Conservation (phyloP, 1,139 yeast species). For the Taphrina pruni region DNA sequence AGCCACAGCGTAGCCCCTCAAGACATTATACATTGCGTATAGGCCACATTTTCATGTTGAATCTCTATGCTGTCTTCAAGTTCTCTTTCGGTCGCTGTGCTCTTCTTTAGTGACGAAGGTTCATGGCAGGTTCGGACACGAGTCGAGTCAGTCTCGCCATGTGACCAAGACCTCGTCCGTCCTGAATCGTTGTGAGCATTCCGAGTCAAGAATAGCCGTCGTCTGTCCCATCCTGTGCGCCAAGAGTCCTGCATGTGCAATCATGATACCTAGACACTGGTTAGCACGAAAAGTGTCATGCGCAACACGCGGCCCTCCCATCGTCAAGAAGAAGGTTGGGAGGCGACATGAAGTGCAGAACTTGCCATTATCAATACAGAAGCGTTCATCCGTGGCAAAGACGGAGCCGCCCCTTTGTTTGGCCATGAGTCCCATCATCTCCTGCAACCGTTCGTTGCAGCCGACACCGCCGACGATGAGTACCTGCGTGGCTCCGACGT, state of each 20-base stretch:
- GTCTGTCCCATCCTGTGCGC: constrained; percentile 81
- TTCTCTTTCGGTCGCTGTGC: too few relatives aligned
- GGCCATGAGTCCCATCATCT: constrained; percentile 96
- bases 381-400: constrained; percentile 90
- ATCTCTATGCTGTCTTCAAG: neutral
- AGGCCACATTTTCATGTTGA: too few relatives aligned
- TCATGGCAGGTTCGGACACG: neutral
- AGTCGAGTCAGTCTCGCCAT: constrained; percentile 43
- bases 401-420: constrained; percentile 83
- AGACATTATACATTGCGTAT: neutral
- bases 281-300: neutral
- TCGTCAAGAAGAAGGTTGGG: too few relatives aligned
- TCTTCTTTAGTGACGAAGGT: too few relatives aligned
- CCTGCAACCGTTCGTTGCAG: constrained; percentile 84
- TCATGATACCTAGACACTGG: constrained; percentile 71
- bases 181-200: constrained; percentile 82
- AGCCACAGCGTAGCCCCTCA: constrained; percentile 8
- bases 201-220: constrained; percentile 68
- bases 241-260: constrained; percentile 94
- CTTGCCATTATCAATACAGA: constrained; percentile 42
- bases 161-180: constrained; percentile 47
- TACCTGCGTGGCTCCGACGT: constrained; percentile 86
- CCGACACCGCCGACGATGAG: constrained; percentile 98
- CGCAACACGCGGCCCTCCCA: too few relatives aligned
- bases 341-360: too few relatives aligned